Evolutionary conservation across 2,329 filamentous ascomycete species (phyloP), one percentile per base, ranked within the genome.

Genomic region (Colletotrichum lini): DNA sequence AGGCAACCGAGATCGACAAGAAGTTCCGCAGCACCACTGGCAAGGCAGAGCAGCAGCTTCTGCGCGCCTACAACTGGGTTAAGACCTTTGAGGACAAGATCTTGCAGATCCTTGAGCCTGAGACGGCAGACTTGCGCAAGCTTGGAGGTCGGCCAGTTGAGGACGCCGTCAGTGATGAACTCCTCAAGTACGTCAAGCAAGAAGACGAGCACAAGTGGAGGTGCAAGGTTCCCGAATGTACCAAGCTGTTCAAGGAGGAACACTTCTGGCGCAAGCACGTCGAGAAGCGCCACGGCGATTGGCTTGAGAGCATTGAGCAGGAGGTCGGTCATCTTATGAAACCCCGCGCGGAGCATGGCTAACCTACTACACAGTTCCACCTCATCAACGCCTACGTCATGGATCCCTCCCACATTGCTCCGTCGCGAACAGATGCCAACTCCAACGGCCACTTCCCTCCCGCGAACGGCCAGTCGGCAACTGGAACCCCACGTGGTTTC

Each of bases 1-100:
- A 89, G 49, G 87, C 88, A 40, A 90, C 91, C 2, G 87, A 89
- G 47, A 89, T 88, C 7, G 93, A 96, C 72, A 93, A 93, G 78
- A 95, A 94, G 77, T 91, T 92, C 73, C 88, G 90, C 67, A 91
- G 89, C 70, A 87, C 91, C 18, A 88, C 88, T 30, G 91, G 88
- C 61, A 98, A 97, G 84, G 91, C 91, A 5, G 95, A 98, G 77
- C 94, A 97, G 80, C 96, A 98, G 79, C 89, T 98, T 16, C 93
- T 97, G 78, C 92, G 95, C 68, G 96, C 96, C 0, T 98, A 95
- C 84, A 99, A 98, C 79, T 99, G 97, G 96, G 97, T 99, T 72
- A 97, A 93, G 85, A 98, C 96, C 0, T 99, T 98, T 77, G 96
- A 99, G 79, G 96, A 99, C 79, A 99, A 99, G 84, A 88, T 99